Evolutionary conservation across 2,329 filamentous ascomycete genomes (phyloP).

Genomic region (Penicillium sp.): DNA sequence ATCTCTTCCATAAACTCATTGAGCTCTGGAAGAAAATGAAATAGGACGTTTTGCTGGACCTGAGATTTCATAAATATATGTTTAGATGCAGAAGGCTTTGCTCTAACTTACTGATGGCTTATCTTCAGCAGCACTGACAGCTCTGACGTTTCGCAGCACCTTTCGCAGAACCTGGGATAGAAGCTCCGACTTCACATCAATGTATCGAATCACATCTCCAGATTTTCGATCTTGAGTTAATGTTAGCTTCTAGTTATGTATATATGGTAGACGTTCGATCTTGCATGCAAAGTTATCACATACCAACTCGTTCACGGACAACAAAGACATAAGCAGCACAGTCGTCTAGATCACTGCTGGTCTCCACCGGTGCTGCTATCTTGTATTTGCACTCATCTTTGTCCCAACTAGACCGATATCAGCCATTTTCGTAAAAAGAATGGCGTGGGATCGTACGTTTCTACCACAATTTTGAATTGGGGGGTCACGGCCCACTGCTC

Average conservation of each 20-base stretch:
- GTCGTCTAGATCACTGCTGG: slow-evolving; percentile 20
- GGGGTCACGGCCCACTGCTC: neutral
- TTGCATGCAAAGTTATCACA: slow-evolving; percentile 15
- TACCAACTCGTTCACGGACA: slow-evolving; percentile 30
- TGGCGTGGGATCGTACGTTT: slow-evolving; percentile 4
- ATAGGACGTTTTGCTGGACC: slow-evolving; percentile 7
- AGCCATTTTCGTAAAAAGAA: slow-evolving; percentile 16
- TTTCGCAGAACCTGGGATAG: neutral
- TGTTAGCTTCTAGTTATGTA: too few species aligned
- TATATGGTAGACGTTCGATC: too few species aligned
- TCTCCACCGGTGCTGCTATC: slow-evolving; percentile 31
- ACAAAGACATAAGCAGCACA: slow-evolving; percentile 34
- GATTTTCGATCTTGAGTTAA: slow-evolving; percentile 33
- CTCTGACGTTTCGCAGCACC: slow-evolving; percentile 1
- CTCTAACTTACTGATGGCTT: slow-evolving; percentile 8
- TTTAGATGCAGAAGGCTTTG: too few species aligned
- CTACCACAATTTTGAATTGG: neutral
- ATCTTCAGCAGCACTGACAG: slow-evolving; percentile 3
- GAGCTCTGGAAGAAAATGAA: slow-evolving; percentile 1
- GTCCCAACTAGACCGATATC: slow-evolving; percentile 30
- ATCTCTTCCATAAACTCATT: neutral
- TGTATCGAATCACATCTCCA: neutral
- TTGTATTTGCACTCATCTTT: slow-evolving; percentile 37
- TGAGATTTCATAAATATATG: too few species aligned
- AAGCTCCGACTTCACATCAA: slow-evolving; percentile 7